These are phyloP conservation scores for Rhodamnia rubescens DNA, from an alignment of 345 rosid genomes.

Conservation along the genomic window DNA sequence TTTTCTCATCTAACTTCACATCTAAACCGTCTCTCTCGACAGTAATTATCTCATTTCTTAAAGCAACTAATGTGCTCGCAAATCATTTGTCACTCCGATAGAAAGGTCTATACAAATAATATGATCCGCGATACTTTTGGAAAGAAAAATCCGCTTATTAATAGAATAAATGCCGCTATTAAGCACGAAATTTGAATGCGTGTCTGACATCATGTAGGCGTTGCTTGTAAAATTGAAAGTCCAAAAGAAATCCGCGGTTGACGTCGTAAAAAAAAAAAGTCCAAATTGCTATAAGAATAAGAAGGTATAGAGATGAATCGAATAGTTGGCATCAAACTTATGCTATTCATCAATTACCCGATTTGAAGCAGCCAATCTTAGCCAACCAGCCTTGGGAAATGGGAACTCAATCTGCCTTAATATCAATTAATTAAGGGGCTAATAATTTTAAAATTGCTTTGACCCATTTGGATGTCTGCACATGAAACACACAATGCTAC, in stretches of 20 bases:
- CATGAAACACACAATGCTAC: neutral
- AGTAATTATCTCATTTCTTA: neutral
- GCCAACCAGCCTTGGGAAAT: neutral
- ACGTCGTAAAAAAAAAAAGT: neutral
- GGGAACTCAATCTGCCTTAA: neutral
- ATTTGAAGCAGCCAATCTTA: neutral
- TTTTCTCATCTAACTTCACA: neutral
- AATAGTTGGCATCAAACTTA: neutral
- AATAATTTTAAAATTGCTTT: neutral
- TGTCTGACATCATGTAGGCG: neutral
- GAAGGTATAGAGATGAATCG: neutral
- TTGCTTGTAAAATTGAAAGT: too few relatives aligned
- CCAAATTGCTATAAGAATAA: neutral
- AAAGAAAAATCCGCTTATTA: neutral
- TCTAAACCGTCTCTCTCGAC: neutral
- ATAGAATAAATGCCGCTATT: neutral
- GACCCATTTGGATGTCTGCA: neutral
- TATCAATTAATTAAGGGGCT: neutral
- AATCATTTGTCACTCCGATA: neutral
- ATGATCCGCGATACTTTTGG: neutral
- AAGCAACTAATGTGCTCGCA: neutral
- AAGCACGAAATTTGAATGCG: neutral
- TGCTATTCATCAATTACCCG: neutral
- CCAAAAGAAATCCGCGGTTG: neutral
- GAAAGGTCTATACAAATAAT: neutral